Percentiles rank a stretch among this genome's conserved stretches.
Conservation (phyloP, 495 filamentous ascomycete genomes). For the Neurospora cerealis region DNA sequence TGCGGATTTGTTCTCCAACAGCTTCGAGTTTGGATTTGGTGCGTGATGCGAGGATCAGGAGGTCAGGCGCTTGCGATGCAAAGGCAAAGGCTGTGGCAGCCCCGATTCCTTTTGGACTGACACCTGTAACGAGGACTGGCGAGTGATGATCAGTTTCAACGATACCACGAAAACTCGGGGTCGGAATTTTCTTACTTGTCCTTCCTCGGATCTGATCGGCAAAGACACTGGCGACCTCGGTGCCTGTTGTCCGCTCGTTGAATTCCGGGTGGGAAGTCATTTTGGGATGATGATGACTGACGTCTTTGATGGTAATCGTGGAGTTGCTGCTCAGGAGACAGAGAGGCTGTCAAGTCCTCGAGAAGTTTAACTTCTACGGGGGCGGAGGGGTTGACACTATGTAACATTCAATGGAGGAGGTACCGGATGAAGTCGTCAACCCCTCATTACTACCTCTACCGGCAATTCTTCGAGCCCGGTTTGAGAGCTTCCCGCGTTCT, state of each 20-base stretch:
- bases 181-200: constrained; percentile 21
- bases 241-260: constrained; percentile 31
- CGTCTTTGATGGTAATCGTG: neutral
- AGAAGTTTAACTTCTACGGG: neutral
- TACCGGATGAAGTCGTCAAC: neutral
- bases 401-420: neutral
- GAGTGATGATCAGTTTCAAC: neutral
- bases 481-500: neutral
- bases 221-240: constrained; percentile 34
- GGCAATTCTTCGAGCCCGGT: neutral
- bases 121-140: constrained; percentile 37
- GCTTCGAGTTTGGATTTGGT: constrained; percentile 39
- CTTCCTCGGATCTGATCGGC: constrained; percentile 27
- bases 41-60: constrained; percentile 46
- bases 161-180: too few relatives aligned
- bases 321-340: neutral
- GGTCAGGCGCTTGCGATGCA: constrained; percentile 40
- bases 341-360: neutral
- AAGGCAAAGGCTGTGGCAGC: constrained; percentile 42
- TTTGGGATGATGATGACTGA: neutral
- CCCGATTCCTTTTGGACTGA: constrained; percentile 44
- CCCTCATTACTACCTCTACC: neutral
- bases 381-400: neutral
- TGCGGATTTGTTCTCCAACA: constrained; percentile 30
- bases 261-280: constrained; percentile 36